Evolutionary conservation across 345 rosid genomes (phyloP), one percentile per base, ranked within the genome.

Genomic region (Hibiscus trionum): DNA sequence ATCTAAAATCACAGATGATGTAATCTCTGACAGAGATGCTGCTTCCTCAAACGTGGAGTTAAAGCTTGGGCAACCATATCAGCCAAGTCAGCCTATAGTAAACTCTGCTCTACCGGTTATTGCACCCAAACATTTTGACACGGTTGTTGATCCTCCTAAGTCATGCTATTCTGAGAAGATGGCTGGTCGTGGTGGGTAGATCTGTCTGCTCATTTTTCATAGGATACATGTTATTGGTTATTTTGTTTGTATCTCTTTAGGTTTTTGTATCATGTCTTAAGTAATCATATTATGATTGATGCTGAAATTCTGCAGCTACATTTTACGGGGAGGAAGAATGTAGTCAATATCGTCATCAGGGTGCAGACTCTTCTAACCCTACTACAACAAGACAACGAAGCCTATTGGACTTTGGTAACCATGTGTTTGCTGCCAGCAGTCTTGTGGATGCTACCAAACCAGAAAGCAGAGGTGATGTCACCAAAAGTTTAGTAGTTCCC

Each of bases 11-110:
- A 62, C 71, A n/a, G 55, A 29, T 64, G 75, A 73, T 75, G 66
- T 70, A 67, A 53, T 52, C 31, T 50, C 79, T 17, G 74, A 78
- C 24, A 73, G 73, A 37, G 75, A 73, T 77, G 71, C 69, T 46
- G 47, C 77, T 68, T 70, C 84, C 47, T 84, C 90, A 11, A 81
- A 79, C 44, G 59, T 84, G 37, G 88, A 84, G 82, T 72, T 86
- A 76, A 83, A 80, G 81, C 86, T 82, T 75, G 88, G 86, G 57
- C 86, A 82, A 71, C 86, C 90, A 68, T 76, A 73, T 78, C 81
- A 86, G 60, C 81, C 76, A 16, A 75, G 53, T 77, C 77, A 17
- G 44, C 6, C 73, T 74, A 24, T 69, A 44, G 82, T 84, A 77
- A 78, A 67, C 67, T 76, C 72, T 62, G 73, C 58, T 69, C 61